Evolutionary conservation across 2,329 filamentous ascomycete species (phyloP).

Genomic region (Botrytis byssoidea): DNA sequence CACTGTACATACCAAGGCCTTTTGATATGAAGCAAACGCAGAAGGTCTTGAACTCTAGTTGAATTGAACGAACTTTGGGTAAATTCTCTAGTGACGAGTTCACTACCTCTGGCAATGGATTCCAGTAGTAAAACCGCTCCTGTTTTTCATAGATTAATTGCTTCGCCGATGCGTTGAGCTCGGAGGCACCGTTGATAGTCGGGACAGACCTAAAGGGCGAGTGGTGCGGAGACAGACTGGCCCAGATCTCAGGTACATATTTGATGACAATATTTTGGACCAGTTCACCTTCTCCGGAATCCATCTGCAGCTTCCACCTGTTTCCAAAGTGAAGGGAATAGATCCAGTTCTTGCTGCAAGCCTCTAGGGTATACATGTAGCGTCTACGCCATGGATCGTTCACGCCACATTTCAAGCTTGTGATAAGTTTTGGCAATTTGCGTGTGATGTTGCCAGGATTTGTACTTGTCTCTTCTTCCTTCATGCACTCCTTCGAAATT

Average conservation of each 20-base stretch:
- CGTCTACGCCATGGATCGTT: background rate
- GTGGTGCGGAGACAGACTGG: background rate
- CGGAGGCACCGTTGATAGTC: background rate
- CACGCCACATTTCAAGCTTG: background rate
- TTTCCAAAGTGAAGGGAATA: background rate
- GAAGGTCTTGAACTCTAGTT: conserved; percentile 3
- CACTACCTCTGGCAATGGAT: background rate
- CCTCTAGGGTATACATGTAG: background rate
- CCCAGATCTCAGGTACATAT: background rate
- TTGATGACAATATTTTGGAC: background rate
- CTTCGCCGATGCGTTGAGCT: background rate
- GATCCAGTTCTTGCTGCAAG: background rate
- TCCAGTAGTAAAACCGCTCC: rapidly evolving
- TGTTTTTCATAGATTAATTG: background rate
- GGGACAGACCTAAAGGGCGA: background rate
- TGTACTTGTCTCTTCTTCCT: background rate
- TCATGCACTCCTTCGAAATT: background rate
- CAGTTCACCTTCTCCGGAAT: background rate
- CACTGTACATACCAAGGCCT: background rate
- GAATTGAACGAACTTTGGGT: background rate
- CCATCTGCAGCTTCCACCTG: background rate
- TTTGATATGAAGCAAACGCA: background rate
- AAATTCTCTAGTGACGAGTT: background rate
- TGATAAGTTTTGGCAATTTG: background rate
- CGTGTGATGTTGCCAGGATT: background rate